A percentile compares a stretch with the other conserved stretches of the same genome.
These are phyloP conservation scores for Phoma herbarum DNA, from an alignment of 2,329 filamentous ascomycete species.

Conservation along the genomic window DNA sequence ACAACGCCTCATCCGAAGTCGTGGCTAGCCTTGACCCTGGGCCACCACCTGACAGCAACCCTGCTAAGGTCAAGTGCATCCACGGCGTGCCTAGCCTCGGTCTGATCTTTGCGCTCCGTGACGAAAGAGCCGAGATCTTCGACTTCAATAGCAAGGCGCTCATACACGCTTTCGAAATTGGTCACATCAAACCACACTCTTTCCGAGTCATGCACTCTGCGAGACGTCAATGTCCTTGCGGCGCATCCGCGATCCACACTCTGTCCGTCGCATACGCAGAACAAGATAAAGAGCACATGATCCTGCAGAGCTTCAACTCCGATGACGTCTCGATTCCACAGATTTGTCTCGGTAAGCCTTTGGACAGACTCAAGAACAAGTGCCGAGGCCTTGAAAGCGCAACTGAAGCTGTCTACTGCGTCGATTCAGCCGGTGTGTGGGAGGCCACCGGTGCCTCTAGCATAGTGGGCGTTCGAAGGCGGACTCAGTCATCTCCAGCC, in stretches of 20 bases:
- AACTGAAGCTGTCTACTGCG: slow-evolving; percentile 60
- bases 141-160: slow-evolving; percentile 65
- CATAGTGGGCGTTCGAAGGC: slow-evolving; percentile 69
- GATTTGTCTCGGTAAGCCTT: slow-evolving; percentile 65
- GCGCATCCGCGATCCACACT: slow-evolving; percentile 65
- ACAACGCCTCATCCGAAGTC: slow-evolving; percentile 42
- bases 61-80: slow-evolving; percentile 63
- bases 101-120: slow-evolving; percentile 68
- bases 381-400: slow-evolving; percentile 54
- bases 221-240: slow-evolving; percentile 62
- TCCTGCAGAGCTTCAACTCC: slow-evolving; percentile 71
- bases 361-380: slow-evolving; percentile 36
- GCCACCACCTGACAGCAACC: slow-evolving; percentile 48
- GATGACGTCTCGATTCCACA: slow-evolving; percentile 59
- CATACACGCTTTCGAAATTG: slow-evolving; percentile 69
- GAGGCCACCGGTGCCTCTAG: slow-evolving; percentile 67
- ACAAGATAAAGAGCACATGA: slow-evolving; percentile 66
- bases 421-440: slow-evolving; percentile 73
- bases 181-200: slow-evolving; percentile 66
- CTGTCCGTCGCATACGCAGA: slow-evolving; percentile 72
- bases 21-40: slow-evolving; percentile 48
- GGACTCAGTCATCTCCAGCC: slow-evolving; percentile 42
- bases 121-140: slow-evolving; percentile 66
- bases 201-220: slow-evolving; percentile 68
- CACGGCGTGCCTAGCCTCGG: slow-evolving; percentile 67